These are phyloP conservation scores for Dipteronia sinensis DNA, from an alignment of 345 rosid species.

Conservation along the genomic window DNA sequence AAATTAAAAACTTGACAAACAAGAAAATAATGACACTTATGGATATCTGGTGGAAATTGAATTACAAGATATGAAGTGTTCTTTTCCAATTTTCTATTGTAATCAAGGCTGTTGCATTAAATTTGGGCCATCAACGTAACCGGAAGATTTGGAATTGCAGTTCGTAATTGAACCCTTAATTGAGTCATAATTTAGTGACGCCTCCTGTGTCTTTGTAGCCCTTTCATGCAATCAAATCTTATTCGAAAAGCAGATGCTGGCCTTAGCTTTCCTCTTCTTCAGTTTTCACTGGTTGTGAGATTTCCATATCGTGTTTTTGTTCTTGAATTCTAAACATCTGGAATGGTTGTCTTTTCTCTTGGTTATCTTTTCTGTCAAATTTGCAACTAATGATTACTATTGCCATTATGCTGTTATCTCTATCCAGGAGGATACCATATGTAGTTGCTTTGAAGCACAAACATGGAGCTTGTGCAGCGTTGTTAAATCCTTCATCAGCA, in stretches of 20 bases:
- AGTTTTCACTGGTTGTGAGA: not conserved
- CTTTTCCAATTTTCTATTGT: not conserved
- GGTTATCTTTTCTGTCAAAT: not conserved
- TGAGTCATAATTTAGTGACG: not conserved
- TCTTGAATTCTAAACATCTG: not conserved
- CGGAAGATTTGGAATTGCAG: not conserved
- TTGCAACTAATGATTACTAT: not conserved
- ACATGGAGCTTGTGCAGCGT: constrained; percentile 86
- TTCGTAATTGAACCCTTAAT: not conserved
- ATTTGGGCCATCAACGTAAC: not conserved
- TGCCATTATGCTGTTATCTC: not conserved
- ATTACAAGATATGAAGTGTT: not conserved
- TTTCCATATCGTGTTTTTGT: not conserved
- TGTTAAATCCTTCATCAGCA: constrained; percentile 87
- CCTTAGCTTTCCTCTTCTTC: constrained; percentile 3
- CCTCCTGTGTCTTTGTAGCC: not conserved
- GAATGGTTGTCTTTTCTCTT: not conserved
- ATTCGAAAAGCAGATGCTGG: not conserved
- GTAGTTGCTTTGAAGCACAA: constrained; percentile 75
- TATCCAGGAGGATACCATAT: constrained; percentile 85
- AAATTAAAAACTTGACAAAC: constrained; percentile 6
- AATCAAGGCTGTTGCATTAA: not conserved
- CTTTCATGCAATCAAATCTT: not conserved
- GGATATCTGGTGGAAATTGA: not conserved
- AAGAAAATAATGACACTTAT: not conserved